Percentiles rank a stretch among this genome's conserved stretches.
Evolutionary conservation across 2,329 filamentous ascomycete species (phyloP).

Genomic region (Didymellaceae sp.): DNA sequence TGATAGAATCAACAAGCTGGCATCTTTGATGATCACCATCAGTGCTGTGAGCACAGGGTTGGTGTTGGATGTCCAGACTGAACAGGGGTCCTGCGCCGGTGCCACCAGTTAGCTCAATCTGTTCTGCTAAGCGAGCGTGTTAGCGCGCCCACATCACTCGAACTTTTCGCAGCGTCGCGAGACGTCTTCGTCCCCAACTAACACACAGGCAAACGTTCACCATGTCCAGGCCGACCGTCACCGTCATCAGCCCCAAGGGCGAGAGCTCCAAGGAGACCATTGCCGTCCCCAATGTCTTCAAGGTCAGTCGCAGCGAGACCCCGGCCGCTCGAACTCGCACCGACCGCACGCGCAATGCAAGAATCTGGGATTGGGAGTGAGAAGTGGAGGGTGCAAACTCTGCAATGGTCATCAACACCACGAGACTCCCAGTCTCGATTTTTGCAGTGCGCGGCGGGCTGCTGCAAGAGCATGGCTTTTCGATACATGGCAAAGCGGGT

Average conservation of each 20-base stretch:
- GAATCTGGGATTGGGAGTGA: slow-evolving; percentile 8
- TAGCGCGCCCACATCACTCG: neutral
- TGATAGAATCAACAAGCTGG: too few relatives aligned
- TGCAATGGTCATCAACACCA: too few relatives aligned
- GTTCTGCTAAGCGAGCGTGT: slow-evolving; percentile 4
- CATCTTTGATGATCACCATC: too few relatives aligned
- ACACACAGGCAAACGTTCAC: slow-evolving; percentile 35
- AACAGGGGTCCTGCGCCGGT: too few relatives aligned
- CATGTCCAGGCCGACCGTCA: slow-evolving; percentile 94
- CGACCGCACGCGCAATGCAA: slow-evolving; percentile 20
- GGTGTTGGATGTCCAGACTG: too few relatives aligned
- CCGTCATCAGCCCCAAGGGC: slow-evolving; percentile 96
- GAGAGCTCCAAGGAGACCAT: slow-evolving; percentile 86
- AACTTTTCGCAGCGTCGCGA: slow-evolving; percentile 8
- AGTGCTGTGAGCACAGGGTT: too few relatives aligned
- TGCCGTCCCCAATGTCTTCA: slow-evolving; percentile 96
- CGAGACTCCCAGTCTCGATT: neutral
- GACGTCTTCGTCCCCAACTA: slow-evolving; percentile 26
- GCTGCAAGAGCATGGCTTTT: neutral
- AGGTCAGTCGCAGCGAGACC: slow-evolving; percentile 47
- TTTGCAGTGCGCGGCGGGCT: neutral
- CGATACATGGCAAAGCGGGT: neutral
- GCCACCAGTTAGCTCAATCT: neutral
- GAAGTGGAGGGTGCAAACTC: neutral
- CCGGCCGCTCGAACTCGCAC: slow-evolving; percentile 2